A percentile compares a stretch with the other conserved stretches of the same genome.
phyloP scores from a whole-genome alignment of 169 alveolate species.

The Cryptosporidium ubiquitum region DNA sequence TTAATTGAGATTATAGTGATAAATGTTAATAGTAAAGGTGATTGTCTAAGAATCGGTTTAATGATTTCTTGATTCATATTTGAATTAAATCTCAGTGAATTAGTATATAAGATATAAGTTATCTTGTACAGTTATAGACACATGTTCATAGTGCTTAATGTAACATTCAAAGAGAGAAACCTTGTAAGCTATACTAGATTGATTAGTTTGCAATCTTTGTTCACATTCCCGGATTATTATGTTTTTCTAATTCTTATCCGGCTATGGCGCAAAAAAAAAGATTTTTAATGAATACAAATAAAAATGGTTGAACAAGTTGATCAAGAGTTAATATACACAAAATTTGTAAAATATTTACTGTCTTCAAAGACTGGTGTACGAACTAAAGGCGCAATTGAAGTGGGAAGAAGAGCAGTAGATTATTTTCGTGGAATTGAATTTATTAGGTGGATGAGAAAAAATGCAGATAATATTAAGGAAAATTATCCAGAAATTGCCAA shows the following conservation, averaged over 20 bases:
- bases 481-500: conserved; percentile 45
- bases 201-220: not conserved
- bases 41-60: not conserved
- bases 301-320: conserved; percentile 25
- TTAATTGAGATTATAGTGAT: not conserved
- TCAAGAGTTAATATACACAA: conserved; percentile 1
- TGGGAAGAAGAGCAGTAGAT: conserved; percentile 89
- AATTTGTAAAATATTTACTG: conserved; percentile 32
- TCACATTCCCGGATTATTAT: not conserved
- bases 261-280: not conserved
- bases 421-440: conserved; percentile 87
- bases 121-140: not conserved
- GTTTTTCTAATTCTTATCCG: not conserved
- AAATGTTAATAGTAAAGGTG: conserved; percentile 3
- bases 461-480: conserved; percentile 76
- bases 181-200: not conserved
- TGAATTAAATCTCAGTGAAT: not conserved
- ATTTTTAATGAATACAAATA: not conserved
- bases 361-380: conserved; percentile 76
- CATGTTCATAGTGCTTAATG: not conserved
- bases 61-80: not conserved
- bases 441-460: conserved; percentile 78
- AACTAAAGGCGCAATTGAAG: conserved; percentile 80
- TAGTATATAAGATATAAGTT: not conserved
- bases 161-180: not conserved